A percentile compares a stretch with the other conserved stretches of the same genome.
phyloP scores from a whole-genome alignment of 2,329 filamentous ascomycete genomes.

The Fusarium metavorans region DNA sequence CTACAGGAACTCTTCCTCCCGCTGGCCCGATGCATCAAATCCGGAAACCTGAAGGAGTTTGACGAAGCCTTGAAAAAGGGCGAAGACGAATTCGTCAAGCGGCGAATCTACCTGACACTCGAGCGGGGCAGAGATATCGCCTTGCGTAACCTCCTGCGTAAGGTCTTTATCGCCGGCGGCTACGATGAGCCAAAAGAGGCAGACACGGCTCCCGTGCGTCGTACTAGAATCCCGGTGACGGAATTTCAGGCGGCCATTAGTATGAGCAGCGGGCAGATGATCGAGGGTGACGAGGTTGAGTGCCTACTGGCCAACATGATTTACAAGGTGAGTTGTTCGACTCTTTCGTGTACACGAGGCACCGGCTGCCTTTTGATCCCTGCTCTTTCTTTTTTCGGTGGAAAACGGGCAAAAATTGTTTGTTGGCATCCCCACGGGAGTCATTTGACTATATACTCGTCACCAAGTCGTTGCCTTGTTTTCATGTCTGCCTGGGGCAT shows the following conservation, averaged over 20 bases:
- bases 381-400: not conserved
- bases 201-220: constrained; percentile 70
- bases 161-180: constrained; percentile 88
- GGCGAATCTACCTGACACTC: constrained; percentile 92
- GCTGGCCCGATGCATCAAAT: constrained; percentile 81
- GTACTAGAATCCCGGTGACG: constrained; percentile 82
- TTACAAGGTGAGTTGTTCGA: constrained; percentile 79
- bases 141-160: constrained; percentile 89
- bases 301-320: constrained; percentile 96
- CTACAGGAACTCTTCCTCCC: constrained; percentile 84
- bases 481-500: constrained; percentile 39
- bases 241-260: constrained; percentile 90
- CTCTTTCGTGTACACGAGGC: constrained; percentile 8
- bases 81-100: constrained; percentile 93
- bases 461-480: constrained; percentile 38
- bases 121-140: constrained; percentile 93
- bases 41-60: constrained; percentile 85
- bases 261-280: constrained; percentile 73
- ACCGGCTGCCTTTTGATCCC: constrained; percentile 13
- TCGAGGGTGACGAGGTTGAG: constrained; percentile 94
- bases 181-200: constrained; percentile 82
- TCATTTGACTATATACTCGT: constrained; percentile 45
- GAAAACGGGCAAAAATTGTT: constrained; percentile 1
- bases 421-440: constrained; percentile 27
- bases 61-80: constrained; percentile 83